A percentile compares a stretch with the other conserved stretches of the same genome.
phyloP scores from a whole-genome alignment of 208 protist species.

The Leishmania guyanensis region DNA sequence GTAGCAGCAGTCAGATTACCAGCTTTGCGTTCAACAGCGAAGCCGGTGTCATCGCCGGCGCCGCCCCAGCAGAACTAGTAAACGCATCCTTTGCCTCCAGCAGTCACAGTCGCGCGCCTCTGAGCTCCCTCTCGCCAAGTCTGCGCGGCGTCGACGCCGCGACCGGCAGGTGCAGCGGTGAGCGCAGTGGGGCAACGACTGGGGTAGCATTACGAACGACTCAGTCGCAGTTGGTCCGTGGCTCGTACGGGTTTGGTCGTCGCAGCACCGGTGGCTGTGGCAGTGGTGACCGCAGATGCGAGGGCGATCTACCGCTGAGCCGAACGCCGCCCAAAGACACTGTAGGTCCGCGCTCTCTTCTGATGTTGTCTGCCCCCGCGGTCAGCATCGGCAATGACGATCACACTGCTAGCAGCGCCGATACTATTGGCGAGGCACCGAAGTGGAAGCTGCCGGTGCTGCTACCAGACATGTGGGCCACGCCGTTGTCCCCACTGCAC shows the following conservation, averaged over 20 bases:
- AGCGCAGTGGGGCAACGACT: neutral
- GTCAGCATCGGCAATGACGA: neutral
- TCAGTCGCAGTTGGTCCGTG: neutral
- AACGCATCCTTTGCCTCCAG: neutral
- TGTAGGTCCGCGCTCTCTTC: neutral
- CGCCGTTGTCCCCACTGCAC: neutral
- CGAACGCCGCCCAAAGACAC: neutral
- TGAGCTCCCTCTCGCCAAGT: neutral
- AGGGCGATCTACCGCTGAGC: neutral
- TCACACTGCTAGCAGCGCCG: neutral
- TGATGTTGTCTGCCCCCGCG: neutral
- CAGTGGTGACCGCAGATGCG: neutral
- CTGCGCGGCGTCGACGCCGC: neutral
- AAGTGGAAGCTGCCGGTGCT: constrained; percentile 35
- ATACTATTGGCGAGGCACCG: neutral
- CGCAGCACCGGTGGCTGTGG: neutral
- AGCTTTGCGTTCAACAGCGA: constrained; percentile 19
- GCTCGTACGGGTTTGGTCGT: neutral
- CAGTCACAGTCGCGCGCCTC: constrained; percentile 1
- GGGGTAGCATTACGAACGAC: neutral
- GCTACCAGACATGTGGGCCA: constrained; percentile 29
- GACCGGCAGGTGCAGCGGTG: neutral
- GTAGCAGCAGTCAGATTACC: constrained; percentile 18
- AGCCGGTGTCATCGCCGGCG: neutral
- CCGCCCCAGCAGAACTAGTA: neutral